phyloP scores from a whole-genome alignment of 805 yeast species.

The Candida maris region DNA sequence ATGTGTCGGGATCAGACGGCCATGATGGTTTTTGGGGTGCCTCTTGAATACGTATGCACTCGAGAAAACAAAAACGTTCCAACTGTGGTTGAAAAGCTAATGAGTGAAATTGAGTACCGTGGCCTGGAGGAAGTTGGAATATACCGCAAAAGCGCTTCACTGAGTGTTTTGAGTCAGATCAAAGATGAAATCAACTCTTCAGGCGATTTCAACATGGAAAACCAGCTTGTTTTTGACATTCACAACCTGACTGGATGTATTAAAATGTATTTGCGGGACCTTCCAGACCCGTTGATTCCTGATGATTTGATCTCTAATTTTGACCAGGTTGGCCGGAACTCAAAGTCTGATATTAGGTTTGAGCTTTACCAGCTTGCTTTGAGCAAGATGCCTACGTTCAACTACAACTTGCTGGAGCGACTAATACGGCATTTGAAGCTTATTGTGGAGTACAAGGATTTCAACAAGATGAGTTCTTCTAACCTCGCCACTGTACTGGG shows the following conservation, averaged over 20 bases:
- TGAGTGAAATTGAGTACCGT: slow-evolving; percentile 75
- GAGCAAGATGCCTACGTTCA: slow-evolving; percentile 53
- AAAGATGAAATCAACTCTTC: slow-evolving; percentile 42
- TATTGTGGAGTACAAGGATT: slow-evolving; percentile 61
- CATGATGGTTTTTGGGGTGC: slow-evolving; percentile 76
- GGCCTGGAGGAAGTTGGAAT: slow-evolving; percentile 90
- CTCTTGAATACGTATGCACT: slow-evolving; percentile 69
- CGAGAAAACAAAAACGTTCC: slow-evolving; percentile 68
- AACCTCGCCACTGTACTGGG: slow-evolving; percentile 88
- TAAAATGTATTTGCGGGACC: slow-evolving; percentile 76
- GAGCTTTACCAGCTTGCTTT: slow-evolving; percentile 23
- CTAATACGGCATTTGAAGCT: slow-evolving; percentile 66
- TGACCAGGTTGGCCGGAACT: slow-evolving; percentile 32
- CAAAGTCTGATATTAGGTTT: slow-evolving; percentile 24
- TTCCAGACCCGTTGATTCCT: slow-evolving; percentile 80
- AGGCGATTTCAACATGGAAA: slow-evolving; percentile 45
- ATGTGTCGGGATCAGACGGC: slow-evolving; percentile 19
- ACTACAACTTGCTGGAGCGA: slow-evolving; percentile 64
- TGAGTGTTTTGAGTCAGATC: slow-evolving; percentile 42
- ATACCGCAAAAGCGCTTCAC: slow-evolving; percentile 64
- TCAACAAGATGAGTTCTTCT: slow-evolving; percentile 83
- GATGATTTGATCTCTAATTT: slow-evolving; percentile 61
- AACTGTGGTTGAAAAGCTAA: slow-evolving; percentile 55
- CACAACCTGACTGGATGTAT: slow-evolving; percentile 88
- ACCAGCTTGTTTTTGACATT: slow-evolving; percentile 53